Evolutionary conservation across 176 grass and related monocot genomes (phyloP).

Genomic region (Oryza australiensis): DNA sequence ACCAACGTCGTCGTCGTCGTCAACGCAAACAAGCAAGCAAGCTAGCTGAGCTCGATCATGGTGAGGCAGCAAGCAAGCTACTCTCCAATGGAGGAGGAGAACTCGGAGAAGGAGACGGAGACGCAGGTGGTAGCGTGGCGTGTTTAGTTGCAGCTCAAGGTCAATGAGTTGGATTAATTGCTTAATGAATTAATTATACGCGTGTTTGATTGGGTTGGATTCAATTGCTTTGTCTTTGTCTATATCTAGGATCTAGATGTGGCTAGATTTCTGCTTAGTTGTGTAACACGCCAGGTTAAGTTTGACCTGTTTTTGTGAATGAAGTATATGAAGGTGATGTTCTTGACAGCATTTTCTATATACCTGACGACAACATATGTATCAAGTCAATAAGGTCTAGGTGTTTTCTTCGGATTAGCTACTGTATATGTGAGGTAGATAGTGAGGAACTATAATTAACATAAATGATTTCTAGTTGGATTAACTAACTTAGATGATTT

Average conservation of each 20-base stretch:
- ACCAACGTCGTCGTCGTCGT: neutral
- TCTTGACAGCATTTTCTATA: neutral
- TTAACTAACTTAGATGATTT: too few species aligned
- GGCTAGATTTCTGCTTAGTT: neutral
- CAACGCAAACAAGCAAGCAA: neutral
- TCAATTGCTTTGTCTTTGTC: neutral
- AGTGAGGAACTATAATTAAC: too few species aligned
- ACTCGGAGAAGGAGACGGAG: neutral
- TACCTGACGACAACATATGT: neutral
- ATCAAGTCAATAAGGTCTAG: neutral
- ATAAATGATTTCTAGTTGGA: too few species aligned
- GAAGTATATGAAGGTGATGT: too few species aligned
- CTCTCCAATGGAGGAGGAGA: neutral
- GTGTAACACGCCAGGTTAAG: neutral
- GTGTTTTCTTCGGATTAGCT: neutral
- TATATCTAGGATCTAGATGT: neutral
- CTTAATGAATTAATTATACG: neutral
- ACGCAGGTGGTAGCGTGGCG: neutral
- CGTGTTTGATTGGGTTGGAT: neutral
- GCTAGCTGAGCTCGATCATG: slow-evolving; percentile 3
- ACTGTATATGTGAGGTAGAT: neutral
- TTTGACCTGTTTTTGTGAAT: neutral
- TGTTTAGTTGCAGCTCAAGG: neutral
- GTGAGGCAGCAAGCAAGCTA: neutral
- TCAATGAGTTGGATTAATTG: slow-evolving; percentile 10